Evolutionary conservation across 2,329 filamentous ascomycete genomes (phyloP).

Genomic region (Calonectria naviculata): DNA sequence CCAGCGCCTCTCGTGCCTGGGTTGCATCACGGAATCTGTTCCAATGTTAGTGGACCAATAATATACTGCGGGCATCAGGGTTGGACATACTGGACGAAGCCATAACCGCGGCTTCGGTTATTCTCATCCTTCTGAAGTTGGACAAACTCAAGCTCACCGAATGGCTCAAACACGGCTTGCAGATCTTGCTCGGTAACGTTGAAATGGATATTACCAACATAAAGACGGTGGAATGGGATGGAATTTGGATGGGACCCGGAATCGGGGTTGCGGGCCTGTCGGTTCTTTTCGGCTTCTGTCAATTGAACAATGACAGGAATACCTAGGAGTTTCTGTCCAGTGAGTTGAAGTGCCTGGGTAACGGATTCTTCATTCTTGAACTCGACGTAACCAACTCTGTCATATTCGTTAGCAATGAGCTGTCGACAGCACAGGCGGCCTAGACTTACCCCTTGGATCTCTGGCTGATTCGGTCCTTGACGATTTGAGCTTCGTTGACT

Average conservation of each 20-base stretch:
- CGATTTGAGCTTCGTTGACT: constrained; percentile 97
- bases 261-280: constrained; percentile 88
- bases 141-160: constrained; percentile 97
- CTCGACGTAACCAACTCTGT: constrained; percentile 97
- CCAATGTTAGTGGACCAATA: constrained; percentile 49
- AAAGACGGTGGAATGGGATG: constrained; percentile 96
- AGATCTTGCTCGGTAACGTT: constrained; percentile 97
- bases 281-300: constrained; percentile 99
- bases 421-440: background rate
- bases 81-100: constrained; percentile 92
- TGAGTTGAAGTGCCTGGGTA: constrained; percentile 93
- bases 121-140: constrained; percentile 97
- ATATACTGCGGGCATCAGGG: background rate
- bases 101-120: constrained; percentile 92
- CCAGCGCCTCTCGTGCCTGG: constrained; percentile 92
- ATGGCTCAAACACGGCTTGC: constrained; percentile 96
- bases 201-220: constrained; percentile 99
- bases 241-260: constrained; percentile 78
- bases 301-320: constrained; percentile 98
- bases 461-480: constrained; percentile 96
- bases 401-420: constrained; percentile 48
- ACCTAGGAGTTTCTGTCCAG: constrained; percentile 97
- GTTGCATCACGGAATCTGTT: constrained; percentile 86
- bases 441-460: constrained; percentile 91
- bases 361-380: constrained; percentile 98